These are phyloP conservation scores for Amauroascus verrucosus DNA, from an alignment of 2,329 filamentous ascomycete species.

Conservation along the genomic window DNA sequence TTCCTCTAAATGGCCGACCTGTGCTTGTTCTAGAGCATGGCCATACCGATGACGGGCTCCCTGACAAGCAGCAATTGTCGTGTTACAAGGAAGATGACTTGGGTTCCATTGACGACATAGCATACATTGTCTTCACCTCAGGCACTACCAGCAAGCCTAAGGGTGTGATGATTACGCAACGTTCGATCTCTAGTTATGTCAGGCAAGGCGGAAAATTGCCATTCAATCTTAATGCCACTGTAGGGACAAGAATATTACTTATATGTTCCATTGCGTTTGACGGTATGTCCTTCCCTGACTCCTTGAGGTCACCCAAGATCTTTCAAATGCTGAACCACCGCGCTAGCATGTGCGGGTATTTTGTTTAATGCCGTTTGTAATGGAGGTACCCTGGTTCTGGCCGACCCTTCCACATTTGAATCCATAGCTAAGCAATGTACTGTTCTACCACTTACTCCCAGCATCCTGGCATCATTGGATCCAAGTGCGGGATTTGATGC, in stretches of 20 bases:
- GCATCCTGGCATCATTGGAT: background rate
- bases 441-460: background rate
- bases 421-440: background rate
- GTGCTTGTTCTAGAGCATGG: too few species aligned
- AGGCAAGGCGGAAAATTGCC: background rate
- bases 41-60: too few species aligned
- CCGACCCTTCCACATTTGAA: background rate
- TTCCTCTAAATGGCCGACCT: background rate
- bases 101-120: constrained; percentile 38
- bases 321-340: background rate
- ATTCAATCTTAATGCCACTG: background rate
- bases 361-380: background rate
- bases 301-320: background rate
- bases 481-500: background rate
- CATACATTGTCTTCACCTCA: constrained; percentile 40
- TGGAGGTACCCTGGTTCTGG: background rate
- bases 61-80: too few species aligned
- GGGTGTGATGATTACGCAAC: constrained; percentile 35
- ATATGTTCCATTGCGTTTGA: constrained; percentile 7
- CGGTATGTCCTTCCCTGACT: background rate
- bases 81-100: background rate
- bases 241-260: background rate
- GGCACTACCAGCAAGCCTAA: constrained; percentile 44
- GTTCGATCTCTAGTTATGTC: constrained; percentile 12
- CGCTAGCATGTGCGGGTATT: background rate